Base-by-base conservation (phyloP, 192 early-diverging fungal species). In the Coemansia aciculifera region DNA sequence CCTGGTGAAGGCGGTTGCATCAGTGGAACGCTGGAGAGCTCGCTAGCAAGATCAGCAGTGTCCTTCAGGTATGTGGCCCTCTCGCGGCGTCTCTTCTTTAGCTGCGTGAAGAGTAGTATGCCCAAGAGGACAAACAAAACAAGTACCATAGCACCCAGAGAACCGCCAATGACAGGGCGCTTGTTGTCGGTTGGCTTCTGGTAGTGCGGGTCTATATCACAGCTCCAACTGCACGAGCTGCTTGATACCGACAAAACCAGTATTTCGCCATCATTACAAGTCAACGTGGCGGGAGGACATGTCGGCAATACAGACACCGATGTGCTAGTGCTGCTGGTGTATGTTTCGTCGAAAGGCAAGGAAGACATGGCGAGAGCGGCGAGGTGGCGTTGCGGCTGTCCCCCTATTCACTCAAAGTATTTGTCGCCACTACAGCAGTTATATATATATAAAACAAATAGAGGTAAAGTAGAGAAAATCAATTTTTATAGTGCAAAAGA, bases 31-130 rank as follows among this genome's bases (percentile, higher is more conserved):
- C 64, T 68, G 3, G 79, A 76, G 5, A 81, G 79, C 48, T 81
- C 79, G 56, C 69, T 73, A 13, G 67, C 79, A 31, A 81, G 67
- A 49, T 81, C 79, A 11, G 65, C 74, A 0, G 79, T 73, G 71
- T 81, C 79, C 21, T 73, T 72, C 9, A 59, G 2, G 17, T 73
- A 81, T n/a, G 67, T 63, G 3, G 68, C 64, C 3, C 68, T 71
- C 67, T 73, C 67, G 23, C 61, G 71, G 19, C 62, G 59, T 13
- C 42, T 65, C 15, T 67, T 72, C 46, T 63, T 75, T 21, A 17
- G 62, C 36, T 69, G 71, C 8, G 61, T 48, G 43, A 64, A 44
- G 3, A 75, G 43, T 13, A 81, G 61, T 6, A 77, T 42, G 11
- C 54, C 61, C 8, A 73, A 27, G 2, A 81, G 69, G 3, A 71